These are phyloP conservation scores for Amorphotheca resinae DNA, from an alignment of 495 filamentous ascomycete genomes.

Conservation along the genomic window DNA sequence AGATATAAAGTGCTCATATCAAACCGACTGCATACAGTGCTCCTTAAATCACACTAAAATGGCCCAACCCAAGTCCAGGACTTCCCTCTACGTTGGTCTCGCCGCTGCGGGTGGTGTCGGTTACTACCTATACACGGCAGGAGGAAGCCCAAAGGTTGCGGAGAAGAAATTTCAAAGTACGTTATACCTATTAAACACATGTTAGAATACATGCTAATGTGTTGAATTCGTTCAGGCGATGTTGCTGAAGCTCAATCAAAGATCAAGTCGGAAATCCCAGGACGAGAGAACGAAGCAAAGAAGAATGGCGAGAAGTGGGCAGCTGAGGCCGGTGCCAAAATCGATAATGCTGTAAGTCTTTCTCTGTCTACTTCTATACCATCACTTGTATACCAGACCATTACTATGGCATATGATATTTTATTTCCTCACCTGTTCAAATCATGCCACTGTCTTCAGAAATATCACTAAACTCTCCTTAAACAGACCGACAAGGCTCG, in stretches of 20 bases:
- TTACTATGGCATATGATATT: conserved; percentile 2
- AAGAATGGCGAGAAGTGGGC: conserved; percentile 37
- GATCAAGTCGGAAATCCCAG: conserved; percentile 49
- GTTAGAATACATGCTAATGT: no score
- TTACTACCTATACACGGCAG: conserved; percentile 87
- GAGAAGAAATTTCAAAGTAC: conserved; percentile 73
- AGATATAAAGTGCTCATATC: no score
- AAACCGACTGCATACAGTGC: no score
- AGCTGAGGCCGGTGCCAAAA: conserved; percentile 37
- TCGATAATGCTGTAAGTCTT: conserved; percentile 43
- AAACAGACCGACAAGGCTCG: conserved; percentile 49
- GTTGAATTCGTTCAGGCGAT: conserved; percentile 41
- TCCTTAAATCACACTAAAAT: no score
- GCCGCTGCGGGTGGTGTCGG: conserved; percentile 55
- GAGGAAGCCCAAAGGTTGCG: conserved; percentile 69
- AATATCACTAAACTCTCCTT: conserved; percentile 6
- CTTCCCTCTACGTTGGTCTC: conserved; percentile 45
- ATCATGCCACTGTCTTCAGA: background rate
- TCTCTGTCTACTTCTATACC: background rate
- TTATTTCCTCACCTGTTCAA: background rate
- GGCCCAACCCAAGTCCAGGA: conserved; percentile 36
- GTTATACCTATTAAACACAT: conserved; percentile 14
- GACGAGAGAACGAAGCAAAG: conserved; percentile 36
- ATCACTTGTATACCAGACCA: no score
- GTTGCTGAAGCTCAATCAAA: conserved; percentile 48